Percentiles rank a stretch among this genome's conserved stretches.
phyloP scores from a whole-genome alignment of 2,329 filamentous ascomycete species.

The Xylaria sp. region DNA sequence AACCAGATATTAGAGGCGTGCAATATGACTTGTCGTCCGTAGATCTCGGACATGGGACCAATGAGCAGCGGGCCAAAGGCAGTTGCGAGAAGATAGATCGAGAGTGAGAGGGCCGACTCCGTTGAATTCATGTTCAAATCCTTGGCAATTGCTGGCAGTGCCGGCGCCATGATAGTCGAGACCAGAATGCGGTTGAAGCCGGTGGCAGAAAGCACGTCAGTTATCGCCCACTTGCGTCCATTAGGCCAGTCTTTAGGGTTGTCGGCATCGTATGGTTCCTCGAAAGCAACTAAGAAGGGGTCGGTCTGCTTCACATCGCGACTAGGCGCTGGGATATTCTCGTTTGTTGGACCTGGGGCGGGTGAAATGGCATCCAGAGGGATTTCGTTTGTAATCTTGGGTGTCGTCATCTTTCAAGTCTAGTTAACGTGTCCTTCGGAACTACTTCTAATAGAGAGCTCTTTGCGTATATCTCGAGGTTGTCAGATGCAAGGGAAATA shows the following conservation, averaged over 20 bases:
- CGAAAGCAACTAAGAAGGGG: constrained; percentile 33
- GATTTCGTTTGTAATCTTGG: not conserved
- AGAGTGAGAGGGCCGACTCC: constrained; percentile 60
- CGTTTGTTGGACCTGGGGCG: not conserved
- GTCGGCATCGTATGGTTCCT: constrained; percentile 41
- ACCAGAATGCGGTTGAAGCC: constrained; percentile 64
- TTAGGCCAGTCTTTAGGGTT: constrained; percentile 55
- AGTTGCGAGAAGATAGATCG: constrained; percentile 54
- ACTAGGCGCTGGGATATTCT: constrained; percentile 2
- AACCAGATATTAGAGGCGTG: constrained; percentile 61
- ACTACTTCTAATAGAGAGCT: not conserved
- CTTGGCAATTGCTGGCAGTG: constrained; percentile 58
- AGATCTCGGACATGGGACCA: constrained; percentile 58
- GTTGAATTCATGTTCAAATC: constrained; percentile 62
- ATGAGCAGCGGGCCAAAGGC: constrained; percentile 58
- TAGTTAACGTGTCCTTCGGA: not conserved
- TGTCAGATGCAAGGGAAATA: not conserved
- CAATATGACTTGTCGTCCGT: constrained; percentile 55
- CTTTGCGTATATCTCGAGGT: not conserved
- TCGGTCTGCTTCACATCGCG: constrained; percentile 25
- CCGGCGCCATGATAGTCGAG: constrained; percentile 63
- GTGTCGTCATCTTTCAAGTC: constrained; percentile 9
- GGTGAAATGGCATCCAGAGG: constrained; percentile 19
- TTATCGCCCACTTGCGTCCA: constrained; percentile 60
- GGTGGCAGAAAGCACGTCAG: constrained; percentile 59